These are phyloP conservation scores for Fusarium buxicola DNA, from an alignment of 2,329 filamentous ascomycete species.

Conservation along the genomic window DNA sequence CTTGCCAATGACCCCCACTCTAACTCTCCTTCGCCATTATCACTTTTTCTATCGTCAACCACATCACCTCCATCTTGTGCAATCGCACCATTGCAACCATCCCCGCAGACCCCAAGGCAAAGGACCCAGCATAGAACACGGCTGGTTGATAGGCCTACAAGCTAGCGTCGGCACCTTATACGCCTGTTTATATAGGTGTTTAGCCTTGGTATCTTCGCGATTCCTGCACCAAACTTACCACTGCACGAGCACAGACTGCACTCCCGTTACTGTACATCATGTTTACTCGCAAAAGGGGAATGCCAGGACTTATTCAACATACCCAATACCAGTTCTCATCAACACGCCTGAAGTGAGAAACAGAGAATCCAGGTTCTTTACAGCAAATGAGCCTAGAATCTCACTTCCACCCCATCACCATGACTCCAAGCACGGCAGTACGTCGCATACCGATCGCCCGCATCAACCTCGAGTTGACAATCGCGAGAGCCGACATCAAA, in stretches of 20 bases:
- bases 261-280: conserved; percentile 8
- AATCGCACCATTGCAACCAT: conserved; percentile 58
- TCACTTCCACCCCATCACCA: conserved; percentile 63
- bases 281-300: background rate
- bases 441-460: conserved; percentile 59
- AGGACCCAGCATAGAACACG: conserved; percentile 69
- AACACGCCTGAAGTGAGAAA: conserved; percentile 51
- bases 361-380: conserved; percentile 50
- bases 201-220: too few relatives aligned
- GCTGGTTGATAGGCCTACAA: conserved; percentile 67
- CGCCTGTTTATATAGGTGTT: too few relatives aligned
- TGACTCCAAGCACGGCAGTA: conserved; percentile 61
- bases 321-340: conserved; percentile 51
- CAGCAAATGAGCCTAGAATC: conserved; percentile 56
- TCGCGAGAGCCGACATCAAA: conserved; percentile 62
- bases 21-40: conserved; percentile 12
- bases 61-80: conserved; percentile 45
- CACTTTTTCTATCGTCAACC: conserved; percentile 14
- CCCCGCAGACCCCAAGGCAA: conserved; percentile 59
- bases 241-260: conserved; percentile 53
- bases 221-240: too few relatives aligned
- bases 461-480: conserved; percentile 65
- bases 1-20: conserved; percentile 27
- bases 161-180: conserved; percentile 61
- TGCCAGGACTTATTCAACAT: conserved; percentile 1